Conservation (phyloP, 805 yeast genomes). For the Candida nemodendra region DNA sequence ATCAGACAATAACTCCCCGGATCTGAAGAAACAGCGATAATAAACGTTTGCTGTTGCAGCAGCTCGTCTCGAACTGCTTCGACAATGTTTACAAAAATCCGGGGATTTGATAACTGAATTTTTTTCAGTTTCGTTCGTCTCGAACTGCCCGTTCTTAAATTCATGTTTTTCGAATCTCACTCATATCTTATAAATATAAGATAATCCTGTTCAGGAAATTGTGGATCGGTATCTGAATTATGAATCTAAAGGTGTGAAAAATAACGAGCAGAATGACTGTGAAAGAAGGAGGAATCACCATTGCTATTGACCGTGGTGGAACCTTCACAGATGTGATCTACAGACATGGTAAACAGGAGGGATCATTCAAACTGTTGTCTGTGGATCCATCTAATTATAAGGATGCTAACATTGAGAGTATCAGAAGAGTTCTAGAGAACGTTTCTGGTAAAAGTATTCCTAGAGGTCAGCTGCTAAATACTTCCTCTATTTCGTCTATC, state of each 20-base stretch:
- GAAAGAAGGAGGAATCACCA: conserved; percentile 25
- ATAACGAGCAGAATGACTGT: not conserved
- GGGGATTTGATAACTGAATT: no score
- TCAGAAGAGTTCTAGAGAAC: conserved; percentile 23
- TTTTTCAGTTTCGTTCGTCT: no score
- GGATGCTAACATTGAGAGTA: conserved; percentile 29
- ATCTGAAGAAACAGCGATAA: no score
- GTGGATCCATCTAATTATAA: conserved; percentile 61
- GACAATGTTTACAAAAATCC: no score
- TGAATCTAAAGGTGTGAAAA: not conserved
- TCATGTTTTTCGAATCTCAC: no score
- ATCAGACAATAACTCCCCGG: no score
- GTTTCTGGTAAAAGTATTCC: conserved; percentile 17
- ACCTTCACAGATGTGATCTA: conserved; percentile 79
- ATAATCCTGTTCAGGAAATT: no score
- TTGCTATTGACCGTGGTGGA: conserved; percentile 68
- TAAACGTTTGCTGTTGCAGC: no score
- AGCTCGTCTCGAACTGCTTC: no score
- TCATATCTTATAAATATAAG: no score
- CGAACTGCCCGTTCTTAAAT: no score
- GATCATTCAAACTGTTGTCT: conserved; percentile 72
- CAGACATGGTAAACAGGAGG: conserved; percentile 53
- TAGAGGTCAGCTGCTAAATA: conserved; percentile 17
- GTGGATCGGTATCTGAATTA: no score
- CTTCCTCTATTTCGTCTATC: conserved; percentile 18